Evolutionary conservation across 805 yeast genomes (phyloP).

Genomic region (Lipomyces japonicus): DNA sequence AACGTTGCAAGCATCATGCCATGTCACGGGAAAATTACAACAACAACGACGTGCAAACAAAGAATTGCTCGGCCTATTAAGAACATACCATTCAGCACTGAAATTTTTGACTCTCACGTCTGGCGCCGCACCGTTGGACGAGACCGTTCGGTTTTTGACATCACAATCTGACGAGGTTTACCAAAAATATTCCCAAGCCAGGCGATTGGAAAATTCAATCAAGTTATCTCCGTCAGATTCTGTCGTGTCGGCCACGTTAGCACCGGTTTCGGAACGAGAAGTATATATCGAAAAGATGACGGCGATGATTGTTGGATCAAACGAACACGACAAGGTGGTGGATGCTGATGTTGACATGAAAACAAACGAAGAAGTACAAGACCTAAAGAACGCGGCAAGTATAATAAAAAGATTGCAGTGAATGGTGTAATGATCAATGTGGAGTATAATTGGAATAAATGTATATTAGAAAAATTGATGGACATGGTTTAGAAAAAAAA

Average conservation of each 20-base stretch:
- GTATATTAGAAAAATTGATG: not conserved
- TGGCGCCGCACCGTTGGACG: constrained; percentile 27
- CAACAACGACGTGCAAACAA: constrained; percentile 7
- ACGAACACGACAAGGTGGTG: constrained; percentile 1
- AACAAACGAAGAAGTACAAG: constrained; percentile 2
- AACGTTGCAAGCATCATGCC: constrained; percentile 21
- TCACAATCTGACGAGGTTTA: constrained; percentile 19
- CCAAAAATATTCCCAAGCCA: constrained; percentile 3
- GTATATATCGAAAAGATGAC: constrained; percentile 28
- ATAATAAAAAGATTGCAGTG: constrained; percentile 1
- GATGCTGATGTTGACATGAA: constrained; percentile 5
- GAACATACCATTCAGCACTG: constrained; percentile 16
- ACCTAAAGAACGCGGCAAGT: not conserved
- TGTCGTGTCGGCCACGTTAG: not conserved
- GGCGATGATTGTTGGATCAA: constrained; percentile 20
- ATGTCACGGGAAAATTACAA: constrained; percentile 19
- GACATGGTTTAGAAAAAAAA: not conserved
- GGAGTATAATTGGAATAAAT: not conserved
- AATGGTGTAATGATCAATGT: not conserved
- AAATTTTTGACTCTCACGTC: constrained; percentile 17
- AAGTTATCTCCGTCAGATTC: not conserved
- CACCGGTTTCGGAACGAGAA: constrained; percentile 15
- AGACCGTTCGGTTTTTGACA: constrained; percentile 24
- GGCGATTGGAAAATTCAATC: constrained; percentile 6
- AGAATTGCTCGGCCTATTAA: constrained; percentile 9